Percentiles rank a stretch among this genome's conserved stretches.
Conservation (phyloP, 768 basidiomycete species). For the Trametes coccinea region DNA sequence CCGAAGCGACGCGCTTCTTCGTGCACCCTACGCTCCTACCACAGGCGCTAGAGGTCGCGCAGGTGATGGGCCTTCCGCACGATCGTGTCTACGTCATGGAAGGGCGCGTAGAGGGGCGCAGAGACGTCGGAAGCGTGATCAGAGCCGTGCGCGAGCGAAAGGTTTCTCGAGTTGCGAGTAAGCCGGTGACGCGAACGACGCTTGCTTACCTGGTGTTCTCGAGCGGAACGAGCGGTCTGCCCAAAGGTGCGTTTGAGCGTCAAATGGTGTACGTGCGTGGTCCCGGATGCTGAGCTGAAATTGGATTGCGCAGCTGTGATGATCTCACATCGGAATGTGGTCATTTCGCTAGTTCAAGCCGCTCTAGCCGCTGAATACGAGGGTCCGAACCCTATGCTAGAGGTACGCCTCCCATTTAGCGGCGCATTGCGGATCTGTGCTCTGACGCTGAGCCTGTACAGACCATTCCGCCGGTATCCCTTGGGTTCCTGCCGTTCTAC, state of each 20-base stretch:
- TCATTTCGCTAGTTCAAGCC: conserved; percentile 20
- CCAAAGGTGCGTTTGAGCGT: conserved; percentile 53
- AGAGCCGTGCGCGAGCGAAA: conserved; percentile 38
- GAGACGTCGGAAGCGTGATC: conserved; percentile 48
- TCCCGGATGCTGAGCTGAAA: not conserved
- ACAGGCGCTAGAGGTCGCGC: conserved; percentile 41
- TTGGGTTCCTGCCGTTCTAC: conserved; percentile 68
- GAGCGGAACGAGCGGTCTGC: conserved; percentile 75
- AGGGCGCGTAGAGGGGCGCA: conserved; percentile 42
- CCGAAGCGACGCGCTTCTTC: conserved; percentile 53
- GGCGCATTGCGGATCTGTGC: not conserved
- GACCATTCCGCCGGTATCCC: conserved; percentile 39
- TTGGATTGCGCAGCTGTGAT: conserved; percentile 27
- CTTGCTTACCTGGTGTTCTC: conserved; percentile 75
- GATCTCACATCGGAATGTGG: conserved; percentile 30
- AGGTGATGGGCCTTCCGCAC: conserved; percentile 35
- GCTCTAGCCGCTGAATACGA: not conserved
- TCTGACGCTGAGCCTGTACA: not conserved
- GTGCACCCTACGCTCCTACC: conserved; percentile 48
- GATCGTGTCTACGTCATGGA: conserved; percentile 51
- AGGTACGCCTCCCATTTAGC: not conserved
- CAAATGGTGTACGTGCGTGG: not conserved
- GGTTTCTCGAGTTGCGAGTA: conserved; percentile 43
- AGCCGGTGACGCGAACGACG: conserved; percentile 49
- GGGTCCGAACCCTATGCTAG: not conserved